Evolutionary conservation across 208 protist species (phyloP).

Genomic region (Wallacemonas sp.): DNA sequence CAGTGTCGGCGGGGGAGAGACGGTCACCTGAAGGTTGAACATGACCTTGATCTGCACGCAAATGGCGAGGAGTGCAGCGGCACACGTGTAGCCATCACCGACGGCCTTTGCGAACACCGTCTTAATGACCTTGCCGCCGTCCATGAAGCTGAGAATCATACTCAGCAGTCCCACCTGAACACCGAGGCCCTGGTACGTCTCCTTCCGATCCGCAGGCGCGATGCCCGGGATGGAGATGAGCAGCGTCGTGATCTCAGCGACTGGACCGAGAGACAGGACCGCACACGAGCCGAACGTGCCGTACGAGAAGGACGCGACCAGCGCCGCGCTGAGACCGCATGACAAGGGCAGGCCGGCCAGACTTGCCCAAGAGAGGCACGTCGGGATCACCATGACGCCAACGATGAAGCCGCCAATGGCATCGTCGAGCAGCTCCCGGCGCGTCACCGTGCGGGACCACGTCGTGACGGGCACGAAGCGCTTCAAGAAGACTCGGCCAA

Average conservation of each 20-base stretch:
- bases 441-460: conserved; percentile 36
- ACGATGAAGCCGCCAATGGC: conserved; percentile 48
- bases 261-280: conserved; percentile 42
- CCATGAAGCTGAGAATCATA: conserved; percentile 46
- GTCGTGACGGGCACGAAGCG: conserved; percentile 41
- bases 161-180: conserved; percentile 52
- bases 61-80: conserved; percentile 48
- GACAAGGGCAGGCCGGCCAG: conserved; percentile 39
- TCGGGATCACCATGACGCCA: conserved; percentile 60
- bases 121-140: conserved; percentile 58
- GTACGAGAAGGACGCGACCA: conserved; percentile 45
- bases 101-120: conserved; percentile 58
- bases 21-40: conserved; percentile 40
- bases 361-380: conserved; percentile 48
- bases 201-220: conserved; percentile 19
- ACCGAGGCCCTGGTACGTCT: conserved; percentile 40
- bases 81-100: conserved; percentile 60
- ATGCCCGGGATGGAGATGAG: conserved; percentile 54
- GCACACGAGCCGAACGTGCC: conserved; percentile 51
- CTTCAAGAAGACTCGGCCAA: conserved; percentile 17
- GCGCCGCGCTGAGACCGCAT: conserved; percentile 42
- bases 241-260: conserved; percentile 55
- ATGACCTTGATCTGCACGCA: conserved; percentile 48
- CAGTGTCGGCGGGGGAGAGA: conserved; percentile 23
- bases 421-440: conserved; percentile 23